These are phyloP conservation scores for Drechslerella coelobrocha DNA, from an alignment of 2,329 filamentous ascomycete genomes.

Conservation along the genomic window DNA sequence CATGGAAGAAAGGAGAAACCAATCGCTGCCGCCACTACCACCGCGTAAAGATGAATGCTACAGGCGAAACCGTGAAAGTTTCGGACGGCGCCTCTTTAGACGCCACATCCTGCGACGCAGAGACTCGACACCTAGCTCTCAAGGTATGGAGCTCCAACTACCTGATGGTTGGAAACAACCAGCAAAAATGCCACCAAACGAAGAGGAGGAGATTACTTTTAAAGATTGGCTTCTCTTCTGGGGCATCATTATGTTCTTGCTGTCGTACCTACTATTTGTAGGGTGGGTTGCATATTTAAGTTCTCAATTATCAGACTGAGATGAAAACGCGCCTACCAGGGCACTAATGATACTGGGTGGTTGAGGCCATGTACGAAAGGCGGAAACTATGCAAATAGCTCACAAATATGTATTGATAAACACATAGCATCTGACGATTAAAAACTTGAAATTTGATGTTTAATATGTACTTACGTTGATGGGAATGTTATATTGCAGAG, in stretches of 20 bases:
- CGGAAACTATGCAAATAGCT: too few relatives aligned
- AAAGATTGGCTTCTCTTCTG: background rate
- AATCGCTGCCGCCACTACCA: slow-evolving; percentile 9
- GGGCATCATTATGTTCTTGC: background rate
- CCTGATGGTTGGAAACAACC: too few relatives aligned
- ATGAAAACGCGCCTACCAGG: too few relatives aligned
- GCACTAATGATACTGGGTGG: too few relatives aligned
- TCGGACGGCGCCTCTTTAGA: slow-evolving; percentile 6
- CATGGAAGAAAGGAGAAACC: slow-evolving; percentile 5
- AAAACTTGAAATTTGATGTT: too few relatives aligned
- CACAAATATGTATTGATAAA: too few relatives aligned
- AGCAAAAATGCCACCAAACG: background rate
- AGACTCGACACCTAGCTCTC: slow-evolving; percentile 10
- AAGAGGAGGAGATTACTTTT: background rate
- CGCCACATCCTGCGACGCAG: background rate
- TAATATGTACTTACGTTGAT: too few relatives aligned
- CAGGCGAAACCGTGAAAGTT: background rate
- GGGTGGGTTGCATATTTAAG: background rate
- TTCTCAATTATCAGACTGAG: background rate
- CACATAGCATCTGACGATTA: too few relatives aligned
- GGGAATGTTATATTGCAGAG: too few relatives aligned
- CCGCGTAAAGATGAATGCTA: slow-evolving; percentile 18
- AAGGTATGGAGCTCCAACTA: background rate
- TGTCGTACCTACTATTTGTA: background rate
- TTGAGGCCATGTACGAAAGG: too few relatives aligned